These are phyloP conservation scores for Saccharomycopsis synnaedendra DNA, from an alignment of 805 yeast genomes.

Conservation along the genomic window DNA sequence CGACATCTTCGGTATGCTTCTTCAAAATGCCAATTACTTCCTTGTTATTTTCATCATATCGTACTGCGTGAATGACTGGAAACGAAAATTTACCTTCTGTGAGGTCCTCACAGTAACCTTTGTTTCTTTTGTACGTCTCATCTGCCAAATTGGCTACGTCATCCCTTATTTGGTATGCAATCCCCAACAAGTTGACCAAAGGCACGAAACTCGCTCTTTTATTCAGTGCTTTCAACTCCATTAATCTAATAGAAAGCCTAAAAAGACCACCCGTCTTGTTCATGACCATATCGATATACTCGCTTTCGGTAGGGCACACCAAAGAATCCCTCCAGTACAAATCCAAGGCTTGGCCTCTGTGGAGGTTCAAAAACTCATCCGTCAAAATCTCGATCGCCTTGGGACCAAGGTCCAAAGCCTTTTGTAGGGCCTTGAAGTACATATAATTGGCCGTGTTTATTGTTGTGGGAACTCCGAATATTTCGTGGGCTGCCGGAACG, in stretches of 20 bases:
- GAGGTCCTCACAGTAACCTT: conserved; percentile 79
- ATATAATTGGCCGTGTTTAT: conserved; percentile 76
- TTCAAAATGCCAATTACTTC: conserved; percentile 40
- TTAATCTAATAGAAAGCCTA: conserved; percentile 56
- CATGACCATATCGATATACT: conserved; percentile 72
- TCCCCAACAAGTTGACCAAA: conserved; percentile 67
- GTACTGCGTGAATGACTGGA: conserved; percentile 64
- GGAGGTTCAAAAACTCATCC: conserved; percentile 72
- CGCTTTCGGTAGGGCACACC: conserved; percentile 44
- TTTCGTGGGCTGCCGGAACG: conserved; percentile 62
- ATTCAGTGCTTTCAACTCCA: conserved; percentile 27
- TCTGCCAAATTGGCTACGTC: conserved; percentile 65
- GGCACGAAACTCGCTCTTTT: conserved; percentile 32
- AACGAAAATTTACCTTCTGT: conserved; percentile 85
- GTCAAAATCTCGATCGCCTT: conserved; percentile 33
- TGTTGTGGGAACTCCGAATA: conserved; percentile 70
- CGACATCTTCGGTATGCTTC: conserved; percentile 37
- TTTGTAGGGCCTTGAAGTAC: conserved; percentile 61
- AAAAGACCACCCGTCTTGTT: conserved; percentile 87
- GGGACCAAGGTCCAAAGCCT: conserved; percentile 27
- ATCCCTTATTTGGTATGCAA: conserved; percentile 76
- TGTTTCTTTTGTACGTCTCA: conserved; percentile 38
- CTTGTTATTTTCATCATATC: conserved; percentile 25
- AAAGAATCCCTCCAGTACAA: conserved; percentile 74
- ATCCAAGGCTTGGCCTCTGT: conserved; percentile 85